phyloP scores from a whole-genome alignment of 2,329 filamentous ascomycete genomes.

The Monosporascus sp. region DNA sequence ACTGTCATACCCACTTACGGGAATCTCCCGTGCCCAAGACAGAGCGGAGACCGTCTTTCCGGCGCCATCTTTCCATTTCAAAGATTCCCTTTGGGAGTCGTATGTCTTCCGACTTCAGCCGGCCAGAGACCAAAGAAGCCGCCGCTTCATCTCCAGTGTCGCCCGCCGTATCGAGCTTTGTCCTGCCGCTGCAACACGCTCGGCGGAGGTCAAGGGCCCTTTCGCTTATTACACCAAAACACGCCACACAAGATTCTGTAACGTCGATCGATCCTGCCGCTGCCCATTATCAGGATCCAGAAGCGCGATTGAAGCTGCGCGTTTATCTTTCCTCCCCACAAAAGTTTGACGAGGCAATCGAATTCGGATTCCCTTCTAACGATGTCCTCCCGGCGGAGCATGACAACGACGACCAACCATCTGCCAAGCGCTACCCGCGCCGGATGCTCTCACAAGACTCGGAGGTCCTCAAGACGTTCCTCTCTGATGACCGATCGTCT shows the following conservation, averaged over 20 bases:
- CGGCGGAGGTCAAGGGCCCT: slow-evolving; percentile 50
- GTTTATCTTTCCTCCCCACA: slow-evolving; percentile 83
- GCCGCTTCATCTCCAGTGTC: slow-evolving; percentile 25
- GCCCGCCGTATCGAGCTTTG: slow-evolving; percentile 18
- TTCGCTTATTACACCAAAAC: slow-evolving; percentile 47
- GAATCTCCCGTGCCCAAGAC: slow-evolving; percentile 41
- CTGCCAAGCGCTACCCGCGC: slow-evolving; percentile 16
- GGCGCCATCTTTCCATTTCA: slow-evolving; percentile 66
- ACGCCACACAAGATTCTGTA: slow-evolving; percentile 37
- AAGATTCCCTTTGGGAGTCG: slow-evolving; percentile 55
- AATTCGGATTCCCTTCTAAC: slow-evolving; percentile 80
- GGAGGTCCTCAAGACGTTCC: slow-evolving; percentile 42
- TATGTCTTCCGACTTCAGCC: slow-evolving; percentile 43
- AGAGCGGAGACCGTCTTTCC: slow-evolving; percentile 54
- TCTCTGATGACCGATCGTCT: slow-evolving; percentile 47
- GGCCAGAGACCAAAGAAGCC: slow-evolving; percentile 38
- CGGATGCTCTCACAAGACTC: slow-evolving; percentile 28
- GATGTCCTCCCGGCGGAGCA: slow-evolving; percentile 34
- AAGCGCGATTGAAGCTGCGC: slow-evolving; percentile 78
- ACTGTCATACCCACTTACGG: slow-evolving; percentile 61
- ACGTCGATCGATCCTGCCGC: slow-evolving; percentile 63
- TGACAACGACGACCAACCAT: slow-evolving; percentile 23
- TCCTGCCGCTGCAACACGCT: slow-evolving; percentile 28
- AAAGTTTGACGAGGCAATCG: slow-evolving; percentile 91
- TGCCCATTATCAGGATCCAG: slow-evolving; percentile 83